These are phyloP conservation scores for Emmonsia crescens DNA, from an alignment of 2,329 filamentous ascomycete species.

Conservation along the genomic window DNA sequence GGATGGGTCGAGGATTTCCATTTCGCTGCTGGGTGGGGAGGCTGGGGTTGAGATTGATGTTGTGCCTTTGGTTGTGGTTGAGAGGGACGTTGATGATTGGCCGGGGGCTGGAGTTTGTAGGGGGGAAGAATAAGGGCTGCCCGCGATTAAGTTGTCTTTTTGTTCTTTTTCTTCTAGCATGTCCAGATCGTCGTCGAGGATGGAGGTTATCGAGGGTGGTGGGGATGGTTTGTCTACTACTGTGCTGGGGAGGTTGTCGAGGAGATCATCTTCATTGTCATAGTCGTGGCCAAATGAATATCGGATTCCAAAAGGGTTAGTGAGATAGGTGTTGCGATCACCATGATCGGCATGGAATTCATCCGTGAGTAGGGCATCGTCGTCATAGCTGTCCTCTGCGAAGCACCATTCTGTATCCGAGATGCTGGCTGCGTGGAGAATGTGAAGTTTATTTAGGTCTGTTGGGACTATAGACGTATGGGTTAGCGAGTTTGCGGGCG, in stretches of 20 bases:
- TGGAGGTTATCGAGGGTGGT: background rate
- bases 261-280: background rate
- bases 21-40: background rate
- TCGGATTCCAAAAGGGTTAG: background rate
- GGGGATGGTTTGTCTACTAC: background rate
- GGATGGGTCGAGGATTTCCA: slow-evolving; percentile 3
- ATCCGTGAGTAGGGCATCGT: background rate
- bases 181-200: background rate
- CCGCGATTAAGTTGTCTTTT: background rate
- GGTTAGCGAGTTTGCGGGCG: background rate
- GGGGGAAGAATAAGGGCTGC: background rate
- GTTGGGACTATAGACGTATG: background rate
- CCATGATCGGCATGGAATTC: background rate
- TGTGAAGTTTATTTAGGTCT: background rate
- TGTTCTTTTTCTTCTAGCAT: background rate
- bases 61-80: background rate
- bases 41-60: background rate
- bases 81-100: background rate
- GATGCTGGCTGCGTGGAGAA: background rate
- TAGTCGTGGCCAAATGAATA: background rate
- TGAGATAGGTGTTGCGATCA: background rate
- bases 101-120: background rate
- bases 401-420: slow-evolving; percentile 4
- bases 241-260: background rate
- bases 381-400: background rate